Base-by-base conservation (phyloP, 805 yeast species). In the Candida sanyiensis region DNA sequence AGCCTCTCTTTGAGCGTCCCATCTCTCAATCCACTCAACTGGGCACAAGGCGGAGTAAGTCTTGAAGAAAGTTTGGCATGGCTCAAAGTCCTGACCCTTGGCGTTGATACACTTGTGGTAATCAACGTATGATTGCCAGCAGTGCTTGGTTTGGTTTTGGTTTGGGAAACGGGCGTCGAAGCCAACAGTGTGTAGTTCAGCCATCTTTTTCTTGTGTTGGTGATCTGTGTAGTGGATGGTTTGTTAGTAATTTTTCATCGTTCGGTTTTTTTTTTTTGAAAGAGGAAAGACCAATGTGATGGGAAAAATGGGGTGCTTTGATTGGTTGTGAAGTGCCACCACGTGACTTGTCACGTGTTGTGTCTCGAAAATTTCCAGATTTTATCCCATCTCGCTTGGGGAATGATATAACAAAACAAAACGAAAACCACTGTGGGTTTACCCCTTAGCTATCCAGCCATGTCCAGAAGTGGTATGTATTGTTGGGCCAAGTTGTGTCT, bases 11-110 rank as follows among this genome's bases (percentile, higher is more conserved):
- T 85, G 94, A 52, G 76, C 89, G 62, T 85, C 86, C 95, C 95
- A 85, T 62, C 69, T 82, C 58, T 79, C 88, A 50, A 80, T 73
- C 95, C 95, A 85, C 53, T 80, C 83, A 41, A 75, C 70, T 43
- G 95, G 95, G 62, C 95, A 85, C 58, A 85, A 72, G 18, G 96
- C 77, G 55, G 83, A 77, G 75, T 75, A 93, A 41, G 97, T 86
- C 67, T 77, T 83, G 80, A 77, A 85, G 73, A 93, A 93, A 56
- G 85, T 89, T 69, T 88, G 76, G 70, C 98, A 93, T 60, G 97
- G 97, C 57, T 89, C 95, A 61, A 93, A 93, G 47, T 89, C 97
- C 70, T 90, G 97, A 62, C 98, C 98, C 72, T 90, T 90, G 52
- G 89, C 87, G 59, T 80, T 83, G 63, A 93, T 78, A 74, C 98